These are phyloP conservation scores for Nakaseomyces kungkrabaensis DNA, from an alignment of 1,139 yeast species.

Conservation along the genomic window DNA sequence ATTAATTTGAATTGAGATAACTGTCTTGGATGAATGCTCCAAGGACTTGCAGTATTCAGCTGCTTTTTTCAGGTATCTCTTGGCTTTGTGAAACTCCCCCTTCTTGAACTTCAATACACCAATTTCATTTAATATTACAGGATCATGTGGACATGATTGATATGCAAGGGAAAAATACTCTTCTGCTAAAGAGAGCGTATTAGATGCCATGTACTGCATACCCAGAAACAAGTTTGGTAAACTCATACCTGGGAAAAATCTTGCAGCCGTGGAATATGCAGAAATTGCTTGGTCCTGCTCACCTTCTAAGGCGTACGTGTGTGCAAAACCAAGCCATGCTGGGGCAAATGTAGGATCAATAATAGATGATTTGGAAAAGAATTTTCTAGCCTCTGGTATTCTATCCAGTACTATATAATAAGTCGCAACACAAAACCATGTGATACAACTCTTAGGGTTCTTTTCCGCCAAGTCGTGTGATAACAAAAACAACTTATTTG, in stretches of 20 bases:
- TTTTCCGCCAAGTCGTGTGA: conserved; percentile 84
- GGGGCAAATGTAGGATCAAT: conserved; percentile 86
- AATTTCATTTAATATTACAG: conserved; percentile 76
- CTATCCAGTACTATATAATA: conserved; percentile 73
- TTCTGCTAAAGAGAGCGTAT: conserved; percentile 71
- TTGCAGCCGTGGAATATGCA: conserved; percentile 92
- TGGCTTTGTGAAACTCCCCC: conserved; percentile 59
- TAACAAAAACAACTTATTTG: conserved; percentile 66
- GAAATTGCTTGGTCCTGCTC: conserved; percentile 98
- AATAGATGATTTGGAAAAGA: conserved; percentile 82
- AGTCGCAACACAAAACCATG: conserved; percentile 91
- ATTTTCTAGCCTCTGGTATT: conserved; percentile 73
- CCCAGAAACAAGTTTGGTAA: conserved; percentile 85
- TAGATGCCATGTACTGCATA: conserved; percentile 90
- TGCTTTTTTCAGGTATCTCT: conserved; percentile 62
- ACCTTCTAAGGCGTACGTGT: conserved; percentile 93
- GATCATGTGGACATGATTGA: conserved; percentile 74
- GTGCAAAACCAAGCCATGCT: conserved; percentile 98
- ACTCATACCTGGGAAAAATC: conserved; percentile 91
- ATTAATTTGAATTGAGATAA: conserved; percentile 81
- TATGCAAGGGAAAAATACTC: conserved; percentile 74
- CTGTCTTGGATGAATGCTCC: conserved; percentile 72
- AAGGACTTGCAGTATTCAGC: conserved; percentile 56
- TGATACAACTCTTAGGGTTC: conserved; percentile 71
- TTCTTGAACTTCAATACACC: conserved; percentile 86